Evolutionary conservation across 306 rosid species (phyloP).

Genomic region (Senna siamea): DNA sequence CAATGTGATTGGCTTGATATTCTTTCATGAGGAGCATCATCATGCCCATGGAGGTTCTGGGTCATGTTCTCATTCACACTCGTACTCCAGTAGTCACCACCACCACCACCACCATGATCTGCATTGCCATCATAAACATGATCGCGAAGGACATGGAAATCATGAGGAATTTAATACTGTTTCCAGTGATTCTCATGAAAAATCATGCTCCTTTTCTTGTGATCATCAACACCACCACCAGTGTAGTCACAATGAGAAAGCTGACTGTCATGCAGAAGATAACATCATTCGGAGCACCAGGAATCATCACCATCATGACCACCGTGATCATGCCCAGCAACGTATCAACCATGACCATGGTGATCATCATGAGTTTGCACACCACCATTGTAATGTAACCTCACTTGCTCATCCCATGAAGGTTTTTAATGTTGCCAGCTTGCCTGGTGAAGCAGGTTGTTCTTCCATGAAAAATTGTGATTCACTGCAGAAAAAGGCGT

Average conservation of each 20-base stretch:
- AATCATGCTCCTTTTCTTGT: too few relatives aligned
- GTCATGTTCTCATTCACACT: conserved; percentile 63
- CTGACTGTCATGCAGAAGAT: too few relatives aligned
- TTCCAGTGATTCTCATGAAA: too few relatives aligned
- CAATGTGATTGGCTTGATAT: conserved; percentile 81
- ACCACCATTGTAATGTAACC: conserved; percentile 21
- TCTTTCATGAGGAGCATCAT: conserved; percentile 97
- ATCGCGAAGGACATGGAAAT: too few relatives aligned
- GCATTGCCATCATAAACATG: conserved; percentile 3
- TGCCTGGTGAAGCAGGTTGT: conserved; percentile 27
- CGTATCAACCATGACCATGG: conserved; percentile 27
- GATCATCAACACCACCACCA: too few relatives aligned
- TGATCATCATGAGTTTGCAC: conserved; percentile 25
- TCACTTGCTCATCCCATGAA: conserved; percentile 20
- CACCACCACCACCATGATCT: conserved; percentile 34
- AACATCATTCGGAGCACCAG: too few relatives aligned
- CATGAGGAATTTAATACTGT: too few relatives aligned
- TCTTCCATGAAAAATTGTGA: conserved; percentile 30
- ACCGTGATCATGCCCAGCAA: too few relatives aligned
- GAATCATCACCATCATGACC: too few relatives aligned
- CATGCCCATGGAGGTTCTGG: conserved; percentile 90
- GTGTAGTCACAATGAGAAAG: too few relatives aligned
- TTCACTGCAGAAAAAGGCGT: conserved; percentile 25
- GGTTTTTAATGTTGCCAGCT: conserved; percentile 20
- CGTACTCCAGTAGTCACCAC: conserved; percentile 38